Conservation (phyloP, 2,329 filamentous ascomycete genomes). For the Cordyceps tenuipes region DNA sequence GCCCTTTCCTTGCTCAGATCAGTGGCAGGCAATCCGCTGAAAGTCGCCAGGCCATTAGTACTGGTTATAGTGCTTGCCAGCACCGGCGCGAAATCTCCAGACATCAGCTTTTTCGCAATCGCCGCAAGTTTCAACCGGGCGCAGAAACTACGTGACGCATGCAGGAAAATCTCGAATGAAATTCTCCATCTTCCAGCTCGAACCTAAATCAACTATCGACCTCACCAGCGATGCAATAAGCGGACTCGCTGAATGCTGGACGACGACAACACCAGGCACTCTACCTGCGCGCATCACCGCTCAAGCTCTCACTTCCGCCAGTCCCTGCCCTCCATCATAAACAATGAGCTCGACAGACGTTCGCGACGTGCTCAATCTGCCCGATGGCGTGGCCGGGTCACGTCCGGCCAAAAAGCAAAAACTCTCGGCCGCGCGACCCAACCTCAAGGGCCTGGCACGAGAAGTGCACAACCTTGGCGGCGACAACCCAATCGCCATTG, state of each 20-base stretch:
- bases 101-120: background rate
- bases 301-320: background rate
- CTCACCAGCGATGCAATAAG: background rate
- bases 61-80: background rate
- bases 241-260: constrained; percentile 9
- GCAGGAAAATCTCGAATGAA: background rate
- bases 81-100: background rate
- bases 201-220: background rate
- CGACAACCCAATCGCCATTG: constrained; percentile 59
- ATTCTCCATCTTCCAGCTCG: background rate
- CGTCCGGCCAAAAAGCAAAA: constrained; percentile 70
- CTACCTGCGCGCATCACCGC: background rate
- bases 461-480: constrained; percentile 59
- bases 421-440: constrained; percentile 49
- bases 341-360: constrained; percentile 56
- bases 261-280: background rate
- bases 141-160: background rate
- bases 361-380: constrained; percentile 80
- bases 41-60: background rate
- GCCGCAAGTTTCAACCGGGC: background rate
- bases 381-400: constrained; percentile 42
- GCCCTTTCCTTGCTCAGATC: background rate
- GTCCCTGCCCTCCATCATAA: constrained; percentile 4
- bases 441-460: constrained; percentile 55
- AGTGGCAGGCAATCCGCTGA: background rate